Evolutionary conservation across 2,329 filamentous ascomycete species (phyloP).

Genomic region (Ceratocystis ficicola): DNA sequence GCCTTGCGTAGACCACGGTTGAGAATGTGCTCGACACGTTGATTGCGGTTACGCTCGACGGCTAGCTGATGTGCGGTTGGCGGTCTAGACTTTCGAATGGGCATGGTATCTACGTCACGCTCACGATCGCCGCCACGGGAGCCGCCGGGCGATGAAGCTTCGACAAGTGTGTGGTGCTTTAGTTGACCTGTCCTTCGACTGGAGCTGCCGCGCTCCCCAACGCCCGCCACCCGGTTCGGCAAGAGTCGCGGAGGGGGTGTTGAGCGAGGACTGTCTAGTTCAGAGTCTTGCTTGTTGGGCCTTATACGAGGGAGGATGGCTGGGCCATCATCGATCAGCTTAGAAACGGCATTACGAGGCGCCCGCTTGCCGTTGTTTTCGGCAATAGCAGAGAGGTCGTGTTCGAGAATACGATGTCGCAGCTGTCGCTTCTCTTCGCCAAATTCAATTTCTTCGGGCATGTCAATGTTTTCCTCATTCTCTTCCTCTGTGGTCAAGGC

Average conservation of each 20-base stretch:
- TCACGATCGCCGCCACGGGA: constrained; percentile 41
- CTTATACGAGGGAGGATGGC: constrained; percentile 51
- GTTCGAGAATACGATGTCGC: constrained; percentile 60
- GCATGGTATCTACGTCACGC: constrained; percentile 31
- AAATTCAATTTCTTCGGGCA: constrained; percentile 55
- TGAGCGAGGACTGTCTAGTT: constrained; percentile 36
- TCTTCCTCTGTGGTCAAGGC: constrained; percentile 54
- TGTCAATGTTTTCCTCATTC: constrained; percentile 60
- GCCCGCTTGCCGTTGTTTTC: constrained; percentile 49
- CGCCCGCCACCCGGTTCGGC: constrained; percentile 24
- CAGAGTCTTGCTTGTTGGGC: constrained; percentile 47
- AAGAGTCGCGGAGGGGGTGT: constrained; percentile 29
- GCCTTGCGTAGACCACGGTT: constrained; percentile 58
- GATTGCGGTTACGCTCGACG: constrained; percentile 64
- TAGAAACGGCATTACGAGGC: constrained; percentile 29
- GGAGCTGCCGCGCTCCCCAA: constrained; percentile 31
- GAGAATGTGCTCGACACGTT: constrained; percentile 71
- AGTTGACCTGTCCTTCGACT: constrained; percentile 30
- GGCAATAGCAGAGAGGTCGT: constrained; percentile 57
- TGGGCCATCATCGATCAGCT: constrained; percentile 41
- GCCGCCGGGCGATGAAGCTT: constrained; percentile 48
- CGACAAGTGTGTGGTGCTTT: constrained; percentile 45
- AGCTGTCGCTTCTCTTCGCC: constrained; percentile 62
- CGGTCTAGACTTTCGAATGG: constrained; percentile 54
- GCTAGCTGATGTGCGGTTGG: constrained; percentile 72